Percentiles rank a stretch among this genome's conserved stretches.
phyloP scores from a whole-genome alignment of 106 monocot genomes.

The Vanilla planifolia region DNA sequence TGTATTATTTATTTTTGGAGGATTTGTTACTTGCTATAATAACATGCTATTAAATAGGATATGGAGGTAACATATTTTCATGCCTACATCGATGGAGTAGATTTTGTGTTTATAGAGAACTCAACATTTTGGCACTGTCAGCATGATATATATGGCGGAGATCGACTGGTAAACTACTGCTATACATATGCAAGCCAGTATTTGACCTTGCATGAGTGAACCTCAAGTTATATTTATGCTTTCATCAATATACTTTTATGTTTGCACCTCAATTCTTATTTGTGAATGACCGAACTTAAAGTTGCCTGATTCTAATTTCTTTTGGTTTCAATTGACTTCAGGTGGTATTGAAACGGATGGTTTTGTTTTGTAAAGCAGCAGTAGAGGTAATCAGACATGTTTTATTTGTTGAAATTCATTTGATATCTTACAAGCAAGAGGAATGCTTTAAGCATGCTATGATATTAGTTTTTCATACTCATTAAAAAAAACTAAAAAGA shows the following conservation, averaged over 20 bases:
- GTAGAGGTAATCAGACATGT: conserved; percentile 47
- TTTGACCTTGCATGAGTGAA: not conserved
- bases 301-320: not conserved
- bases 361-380: conserved; percentile 75
- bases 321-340: too few species aligned
- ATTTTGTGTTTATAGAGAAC: conserved; percentile 81
- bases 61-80: conserved; percentile 75
- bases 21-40: too few species aligned
- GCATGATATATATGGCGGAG: conserved; percentile 69
- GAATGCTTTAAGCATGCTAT: not conserved
- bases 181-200: not conserved
- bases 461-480: too few species aligned
- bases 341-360: conserved; percentile 70
- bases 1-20: too few species aligned
- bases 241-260: not conserved
- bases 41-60: conserved; percentile 29
- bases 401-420: not conserved
- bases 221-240: not conserved
- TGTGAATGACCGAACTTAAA: not conserved
- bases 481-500: too few species aligned
- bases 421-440: not conserved
- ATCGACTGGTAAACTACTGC: conserved; percentile 44
- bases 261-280: not conserved
- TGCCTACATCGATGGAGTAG: conserved; percentile 79
- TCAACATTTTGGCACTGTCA: conserved; percentile 45